Evolutionary conservation across 106 monocot genomes (phyloP), one percentile per base, ranked within the genome.

Genomic region (Allium cepa): DNA sequence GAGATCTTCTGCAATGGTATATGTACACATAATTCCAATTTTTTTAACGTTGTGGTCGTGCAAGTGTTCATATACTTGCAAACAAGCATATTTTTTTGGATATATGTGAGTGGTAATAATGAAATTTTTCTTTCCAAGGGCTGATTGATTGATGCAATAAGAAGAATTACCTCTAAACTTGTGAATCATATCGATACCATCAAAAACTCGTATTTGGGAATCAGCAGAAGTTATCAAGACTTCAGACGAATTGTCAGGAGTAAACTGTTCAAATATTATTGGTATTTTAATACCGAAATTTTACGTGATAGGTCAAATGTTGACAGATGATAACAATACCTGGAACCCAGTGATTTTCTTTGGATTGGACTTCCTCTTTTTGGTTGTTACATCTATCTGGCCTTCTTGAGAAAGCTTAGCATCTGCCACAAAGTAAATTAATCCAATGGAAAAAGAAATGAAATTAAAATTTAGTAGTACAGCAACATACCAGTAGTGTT

Each of bases 301-400:
- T 4, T 5, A 36, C 36, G 18, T 15, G 12, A 69, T 8, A 7
- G 16, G 46, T 17, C 46, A 36, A 5, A 72, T 46, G 11, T 58
- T 59, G 62, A 69, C 14, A 27, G 36, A 59, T 1, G 13, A 66
- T 52, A 8, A 27, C 46, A 62, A n/a, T 84, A 92, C 97, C 89
- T 97, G 92, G 70, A 99, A 87, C 7, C 97, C 97, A 12, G 92
- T 99, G 49, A 99, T 90, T 59, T 99, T 93, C 69, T 99, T 99
- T 15, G 84, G 77, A 75, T 77, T 72, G 7, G 84, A 78, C 69
- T 87, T 99, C 70, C 69, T 79, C 69, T 84, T 97, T 69, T 97
- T 97, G 75, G 67, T 81, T 9, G 69, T 67, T 16, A 93, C 69
- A 66, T 92, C 92, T 57, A 92, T 72, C 65, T 90, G 89, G 45